Evolutionary conservation across 225 moss, liverwort and hornwort species (phyloP).

Genomic region (Straminergon stramineum): DNA sequence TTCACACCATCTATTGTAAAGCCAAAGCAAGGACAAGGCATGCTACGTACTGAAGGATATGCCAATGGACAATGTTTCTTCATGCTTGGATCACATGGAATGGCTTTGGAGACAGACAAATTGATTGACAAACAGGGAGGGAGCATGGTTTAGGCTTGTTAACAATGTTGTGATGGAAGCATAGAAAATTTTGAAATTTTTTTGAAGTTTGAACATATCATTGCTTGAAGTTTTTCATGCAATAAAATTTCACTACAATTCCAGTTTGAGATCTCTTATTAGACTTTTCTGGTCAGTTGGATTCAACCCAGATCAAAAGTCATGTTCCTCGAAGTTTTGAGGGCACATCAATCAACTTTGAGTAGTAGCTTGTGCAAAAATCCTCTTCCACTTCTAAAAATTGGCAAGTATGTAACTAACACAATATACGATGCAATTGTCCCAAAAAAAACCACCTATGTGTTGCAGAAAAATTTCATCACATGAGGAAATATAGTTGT

Average conservation of each 20-base stretch:
- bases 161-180: too few relatives aligned
- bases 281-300: rapidly evolving
- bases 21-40: not conserved
- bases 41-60: not conserved
- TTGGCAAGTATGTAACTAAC: not conserved
- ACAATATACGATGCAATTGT: not conserved
- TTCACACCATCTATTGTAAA: not conserved
- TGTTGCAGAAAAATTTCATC: not conserved
- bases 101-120: too few relatives aligned
- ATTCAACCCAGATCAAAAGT: not conserved
- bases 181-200: too few relatives aligned
- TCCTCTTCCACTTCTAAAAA: not conserved
- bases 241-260: too few relatives aligned
- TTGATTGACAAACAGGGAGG: too few relatives aligned
- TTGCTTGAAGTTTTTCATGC: too few relatives aligned
- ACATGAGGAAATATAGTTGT: not conserved
- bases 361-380: not conserved
- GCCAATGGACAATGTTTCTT: not conserved
- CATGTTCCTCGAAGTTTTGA: not conserved
- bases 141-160: too few relatives aligned
- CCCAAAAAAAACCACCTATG: not conserved
- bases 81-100: too few relatives aligned
- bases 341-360: rapidly evolving
- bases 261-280: too few relatives aligned
- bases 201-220: too few relatives aligned